Conservation (phyloP, 768 basidiomycete species). For the Mycena filopes region DNA sequence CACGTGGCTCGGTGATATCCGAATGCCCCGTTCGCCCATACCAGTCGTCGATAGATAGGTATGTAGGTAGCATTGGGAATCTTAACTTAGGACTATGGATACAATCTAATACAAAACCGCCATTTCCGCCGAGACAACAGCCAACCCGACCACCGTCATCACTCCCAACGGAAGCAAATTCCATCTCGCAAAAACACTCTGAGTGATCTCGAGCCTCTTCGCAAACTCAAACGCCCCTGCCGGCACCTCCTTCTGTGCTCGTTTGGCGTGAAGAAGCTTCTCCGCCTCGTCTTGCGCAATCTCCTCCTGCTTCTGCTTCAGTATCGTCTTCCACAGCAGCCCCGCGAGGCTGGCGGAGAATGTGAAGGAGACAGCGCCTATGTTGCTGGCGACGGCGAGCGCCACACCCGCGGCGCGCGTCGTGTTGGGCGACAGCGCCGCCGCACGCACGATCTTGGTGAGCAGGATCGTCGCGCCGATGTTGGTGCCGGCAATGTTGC, state of each 20-base stretch:
- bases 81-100: too few relatives aligned
- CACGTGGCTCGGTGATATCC: too few relatives aligned
- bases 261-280: constrained; percentile 8
- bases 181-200: constrained; percentile 61
- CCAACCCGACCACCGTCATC: constrained; percentile 59
- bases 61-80: too few relatives aligned
- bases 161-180: constrained; percentile 58
- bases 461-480: constrained; percentile 93
- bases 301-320: constrained; percentile 60
- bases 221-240: constrained; percentile 16
- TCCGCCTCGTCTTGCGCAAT: constrained; percentile 17
- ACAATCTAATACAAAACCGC: constrained; percentile 41
- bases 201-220: constrained; percentile 48
- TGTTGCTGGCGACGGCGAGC: constrained; percentile 87
- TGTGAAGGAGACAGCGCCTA: constrained; percentile 90
- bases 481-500: constrained; percentile 89
- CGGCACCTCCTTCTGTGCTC: neutral
- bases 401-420: constrained; percentile 72
- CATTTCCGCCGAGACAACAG: constrained; percentile 67
- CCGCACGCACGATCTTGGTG: constrained; percentile 78
- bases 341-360: constrained; percentile 82
- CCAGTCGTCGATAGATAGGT: too few relatives aligned
- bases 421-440: constrained; percentile 47
- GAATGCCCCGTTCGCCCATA: too few relatives aligned
- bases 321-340: constrained; percentile 68